These are phyloP conservation scores for Malus hybrid DNA, from an alignment of 331 rosid genomes.

Conservation along the genomic window DNA sequence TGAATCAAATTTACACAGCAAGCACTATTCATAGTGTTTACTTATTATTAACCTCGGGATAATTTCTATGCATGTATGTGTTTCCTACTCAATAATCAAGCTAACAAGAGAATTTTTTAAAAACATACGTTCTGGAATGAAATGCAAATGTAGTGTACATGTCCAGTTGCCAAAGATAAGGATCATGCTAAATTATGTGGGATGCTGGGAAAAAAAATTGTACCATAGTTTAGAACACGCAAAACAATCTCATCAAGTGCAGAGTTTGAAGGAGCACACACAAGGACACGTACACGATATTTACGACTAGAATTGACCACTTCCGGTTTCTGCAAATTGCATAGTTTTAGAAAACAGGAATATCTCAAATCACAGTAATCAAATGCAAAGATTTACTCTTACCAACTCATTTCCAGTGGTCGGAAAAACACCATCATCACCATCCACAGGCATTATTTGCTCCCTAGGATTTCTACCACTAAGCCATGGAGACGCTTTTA, in stretches of 20 bases:
- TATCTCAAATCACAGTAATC: conserved; percentile 9
- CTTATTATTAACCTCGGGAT: not conserved
- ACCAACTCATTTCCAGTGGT: conserved; percentile 80
- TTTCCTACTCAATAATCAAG: not conserved
- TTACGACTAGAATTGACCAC: conserved; percentile 71
- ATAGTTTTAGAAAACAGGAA: conserved; percentile 22
- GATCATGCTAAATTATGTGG: not conserved
- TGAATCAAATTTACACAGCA: not conserved
- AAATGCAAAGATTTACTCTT: conserved; percentile 13
- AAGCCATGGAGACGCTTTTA: conserved; percentile 73
- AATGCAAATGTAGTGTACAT: not conserved
- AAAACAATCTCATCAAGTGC: conserved; percentile 93
- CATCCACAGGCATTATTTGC: conserved; percentile 62
- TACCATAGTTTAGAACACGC: conserved; percentile 82
- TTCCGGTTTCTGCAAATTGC: conserved; percentile 70
- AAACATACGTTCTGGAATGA: not conserved
- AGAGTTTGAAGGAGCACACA: conserved; percentile 94
- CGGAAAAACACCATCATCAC: conserved; percentile 83
- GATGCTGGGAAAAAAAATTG: conserved; percentile 4
- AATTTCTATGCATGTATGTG: not conserved
- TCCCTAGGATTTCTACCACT: conserved; percentile 66
- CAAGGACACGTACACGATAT: conserved; percentile 82
- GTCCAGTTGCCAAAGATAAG: not conserved
- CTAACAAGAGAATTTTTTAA: not conserved
- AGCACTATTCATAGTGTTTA: not conserved